These are phyloP conservation scores for Fusarium lateritium DNA, from an alignment of 2,329 filamentous ascomycete species.

Conservation along the genomic window DNA sequence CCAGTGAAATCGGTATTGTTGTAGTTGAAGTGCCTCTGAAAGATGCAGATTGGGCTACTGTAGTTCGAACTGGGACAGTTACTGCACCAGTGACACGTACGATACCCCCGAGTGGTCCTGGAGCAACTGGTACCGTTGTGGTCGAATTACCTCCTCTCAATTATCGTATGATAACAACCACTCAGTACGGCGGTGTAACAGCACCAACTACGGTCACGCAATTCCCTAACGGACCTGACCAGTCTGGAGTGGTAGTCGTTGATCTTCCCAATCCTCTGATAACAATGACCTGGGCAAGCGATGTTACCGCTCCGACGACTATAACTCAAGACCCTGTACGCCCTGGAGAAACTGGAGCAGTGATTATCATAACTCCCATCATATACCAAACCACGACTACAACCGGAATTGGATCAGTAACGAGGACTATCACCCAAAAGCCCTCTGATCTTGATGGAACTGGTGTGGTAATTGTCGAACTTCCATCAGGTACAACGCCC, in stretches of 20 bases:
- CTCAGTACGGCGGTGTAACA: constrained; percentile 3
- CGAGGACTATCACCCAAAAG: not conserved
- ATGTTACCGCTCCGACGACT: not conserved
- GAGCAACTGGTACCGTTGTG: not conserved
- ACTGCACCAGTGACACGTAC: not conserved
- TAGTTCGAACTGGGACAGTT: not conserved
- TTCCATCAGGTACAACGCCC: not conserved
- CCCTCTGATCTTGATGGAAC: not conserved
- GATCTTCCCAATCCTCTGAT: constrained; percentile 5
- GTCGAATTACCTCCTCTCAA: not conserved
- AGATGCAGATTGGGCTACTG: too few relatives aligned
- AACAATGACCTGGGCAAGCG: not conserved
- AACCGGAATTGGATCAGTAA: not conserved
- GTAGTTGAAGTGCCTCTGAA: not conserved
- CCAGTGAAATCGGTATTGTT: not conserved
- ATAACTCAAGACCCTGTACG: not conserved
- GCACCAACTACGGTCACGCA: not conserved
- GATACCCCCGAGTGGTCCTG: not conserved
- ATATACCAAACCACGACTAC: not conserved
- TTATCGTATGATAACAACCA: constrained; percentile 5
- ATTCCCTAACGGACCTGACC: not conserved
- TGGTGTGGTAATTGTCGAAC: not conserved
- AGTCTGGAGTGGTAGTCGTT: not conserved
- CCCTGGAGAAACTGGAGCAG: constrained; percentile 2
- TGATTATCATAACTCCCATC: not conserved